phyloP scores from a whole-genome alignment of 1,284 basidiomycete species.

The Ustilago bromivora region DNA sequence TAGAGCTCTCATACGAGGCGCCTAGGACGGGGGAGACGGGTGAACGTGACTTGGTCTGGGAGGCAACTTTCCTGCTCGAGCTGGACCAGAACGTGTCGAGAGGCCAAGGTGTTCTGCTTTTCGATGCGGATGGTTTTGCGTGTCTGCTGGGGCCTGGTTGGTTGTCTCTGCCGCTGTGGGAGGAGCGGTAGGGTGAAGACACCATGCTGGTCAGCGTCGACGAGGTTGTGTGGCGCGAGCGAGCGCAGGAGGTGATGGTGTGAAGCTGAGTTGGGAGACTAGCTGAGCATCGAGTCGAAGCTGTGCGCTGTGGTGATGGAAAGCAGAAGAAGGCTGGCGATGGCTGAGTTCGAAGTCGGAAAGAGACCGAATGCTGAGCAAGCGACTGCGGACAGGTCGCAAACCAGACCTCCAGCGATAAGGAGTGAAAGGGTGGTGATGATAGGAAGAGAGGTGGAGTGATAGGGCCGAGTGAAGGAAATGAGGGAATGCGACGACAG shows the following conservation, averaged over 20 bases:
- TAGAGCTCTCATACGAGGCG: constrained; percentile 25
- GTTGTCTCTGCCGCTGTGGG: constrained; percentile 2
- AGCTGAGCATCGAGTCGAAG: neutral
- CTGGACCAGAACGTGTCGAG: constrained; percentile 46
- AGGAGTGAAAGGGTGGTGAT: neutral
- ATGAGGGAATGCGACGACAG: neutral
- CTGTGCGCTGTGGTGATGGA: neutral
- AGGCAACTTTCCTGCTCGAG: constrained; percentile 14
- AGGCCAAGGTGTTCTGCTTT: constrained; percentile 37
- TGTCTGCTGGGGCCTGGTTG: constrained; percentile 18
- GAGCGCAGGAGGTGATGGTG: neutral
- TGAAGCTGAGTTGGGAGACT: neutral
- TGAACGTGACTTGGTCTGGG: constrained; percentile 19
- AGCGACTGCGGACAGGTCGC: neutral
- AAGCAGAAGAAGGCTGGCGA: neutral
- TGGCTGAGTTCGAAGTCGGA: too few relatives aligned
- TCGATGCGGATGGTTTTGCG: constrained; percentile 16
- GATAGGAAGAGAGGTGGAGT: neutral
- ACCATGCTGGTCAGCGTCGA: constrained; percentile 11
- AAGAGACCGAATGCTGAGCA: neutral
- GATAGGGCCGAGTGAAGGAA: neutral
- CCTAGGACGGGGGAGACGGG: constrained; percentile 11
- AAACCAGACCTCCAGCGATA: neutral
- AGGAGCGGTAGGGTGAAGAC: constrained; percentile 12
- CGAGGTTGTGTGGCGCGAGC: neutral